Evolutionary conservation across 371 early-diverging fungal genomes (phyloP), one percentile per base, ranked within the genome.

Genomic region (Apophysomyces variabilis): DNA sequence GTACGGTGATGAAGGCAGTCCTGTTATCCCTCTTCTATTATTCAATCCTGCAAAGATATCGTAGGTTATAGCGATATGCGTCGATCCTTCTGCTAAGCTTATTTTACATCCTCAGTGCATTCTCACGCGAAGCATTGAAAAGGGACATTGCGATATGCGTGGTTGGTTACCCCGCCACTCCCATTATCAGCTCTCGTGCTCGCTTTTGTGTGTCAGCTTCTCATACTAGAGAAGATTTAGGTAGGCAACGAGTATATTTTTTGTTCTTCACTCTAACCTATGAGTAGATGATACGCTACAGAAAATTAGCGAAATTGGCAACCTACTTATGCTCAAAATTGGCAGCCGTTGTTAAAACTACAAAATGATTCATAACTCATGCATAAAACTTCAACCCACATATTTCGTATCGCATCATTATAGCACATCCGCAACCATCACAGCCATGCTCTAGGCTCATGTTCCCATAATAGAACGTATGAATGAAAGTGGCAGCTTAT

Each of bases 41-140:
- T 96, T 94, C 75, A 95, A 95, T 76, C 99, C 99, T 11, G 98
- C 96, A 62, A 99, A 99, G 83, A 93, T 99, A 66, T 91, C 95
- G 71, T 85, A 78, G 66, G 81, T 76, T n/a, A 4, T 26, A 57
- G 4, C 7, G 11, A 38, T 14, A 36, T 9, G 6, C 56, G 13
- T 32, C 3, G 13, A 38, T 13, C 32, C 21, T 21, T 38, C n/a
- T 36, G 2, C 21, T 11, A 14, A 36, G 44, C 50, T 1, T 58
- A 26, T 35, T 38, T 46, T 38, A 1, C 45, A 7, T 61, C 44
- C 4, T 63, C 62, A 83, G 83, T 37, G 99, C 97, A 32, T 99
- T 99, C 77, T 95, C 98, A 39, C 86, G 99, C 26, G 93, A 96
- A 75, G 90, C 94, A 72, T 84, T 98, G 41, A 86, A 90, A 68